Base-by-base conservation (phyloP, 257 asterid species). In the Nicotiana tomentosiformis region DNA sequence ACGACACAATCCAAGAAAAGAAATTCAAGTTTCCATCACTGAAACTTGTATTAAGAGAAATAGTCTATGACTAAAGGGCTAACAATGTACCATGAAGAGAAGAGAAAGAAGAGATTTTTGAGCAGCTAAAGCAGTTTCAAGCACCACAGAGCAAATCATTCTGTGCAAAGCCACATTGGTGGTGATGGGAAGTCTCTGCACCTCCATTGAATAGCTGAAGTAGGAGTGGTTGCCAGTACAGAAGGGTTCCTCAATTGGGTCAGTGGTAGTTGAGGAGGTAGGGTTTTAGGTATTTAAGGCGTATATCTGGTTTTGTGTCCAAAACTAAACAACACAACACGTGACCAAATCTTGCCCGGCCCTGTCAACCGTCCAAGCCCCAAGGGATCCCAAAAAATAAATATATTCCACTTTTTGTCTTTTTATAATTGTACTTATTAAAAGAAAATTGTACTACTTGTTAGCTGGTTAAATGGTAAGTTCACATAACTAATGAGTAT, bases 71-170 rank as follows among this genome's bases (percentile, higher is more conserved):
- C 64, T 5, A 83, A 86, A 84, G 88, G 84, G 74, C 18, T 18
- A 10, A 35, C 62, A 84, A 78, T 61, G 20, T 89, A 89, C 90
- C 93, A 85, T 74, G 23, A 89, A 56, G 78, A 90, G 84, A 82
- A 89, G 82, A 86, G 82, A 84, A 83, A 83, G 57, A 66, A 81
- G 66, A 70, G 86, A 86, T 1, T 26, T 83, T 67, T 84, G 89
- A 79, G 85, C 78, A 43, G 87, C 86, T 68, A 82, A 65, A 70
- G 81, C 60, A 46, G 82, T 60, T 62, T 66, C 84, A 81, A 88
- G 83, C 67, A 88, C 83, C 35, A 85, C 61, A 32, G 76, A 68
- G 56, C 86, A 84, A 26, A 83, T n/a, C 81, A 87, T 77, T 67
- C 37, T 78, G 67, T 86, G 85, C 83, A 84, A 39, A 80, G 18